Base-by-base conservation (phyloP, 2,329 filamentous ascomycete genomes). In the Bipolaris zeicola region DNA sequence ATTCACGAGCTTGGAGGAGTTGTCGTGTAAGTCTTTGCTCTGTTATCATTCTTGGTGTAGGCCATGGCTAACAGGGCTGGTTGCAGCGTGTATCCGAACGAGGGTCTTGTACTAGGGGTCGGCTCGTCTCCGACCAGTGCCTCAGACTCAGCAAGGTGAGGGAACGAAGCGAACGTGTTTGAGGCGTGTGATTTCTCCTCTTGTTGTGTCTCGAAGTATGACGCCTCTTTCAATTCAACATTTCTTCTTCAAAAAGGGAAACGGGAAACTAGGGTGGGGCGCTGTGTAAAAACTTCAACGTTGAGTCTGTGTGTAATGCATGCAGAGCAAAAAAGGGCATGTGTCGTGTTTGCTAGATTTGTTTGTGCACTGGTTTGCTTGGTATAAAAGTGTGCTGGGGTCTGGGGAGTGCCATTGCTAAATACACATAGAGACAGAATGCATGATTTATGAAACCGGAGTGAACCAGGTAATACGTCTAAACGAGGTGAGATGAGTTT, bases 1-100 rank as follows among this genome's bases (percentile, higher is more conserved):
- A 52, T 92, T 89, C 65, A 89, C 94, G 66, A 88, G 84, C 69
- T 82, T 99, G 37, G 92, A 98, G 76, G 85, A 84, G 57, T 83
- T 97, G 61, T 87, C 83, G 78, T 93, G 90, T 91, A 84, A 82
- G 89, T 80, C 7, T 38, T 11, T 7, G 16, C 18, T 14, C 36
- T 8, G 7, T 20, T 10, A 3, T 11, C n/a, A 14, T 26, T 16
- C 20, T 41, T 20, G 5, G 1, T 33, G 5, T 31, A 44, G 7
- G 14, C 33, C n/a, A 11, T 28, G 14, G 28, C 42, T 56, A 56
- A 56, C 36, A 16, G 20, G 22, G 41, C 58, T 41, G 14, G 13
- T 41, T 37, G 62, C 56, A 58, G 58, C 62, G n/a, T 64, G 79
- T 54, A 80, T 82, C 57, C 73, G 80, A 57, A 82, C 80, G 16